These are phyloP conservation scores for Phoenix roebelenii DNA, from an alignment of 176 grass and related monocot genomes.

Conservation along the genomic window DNA sequence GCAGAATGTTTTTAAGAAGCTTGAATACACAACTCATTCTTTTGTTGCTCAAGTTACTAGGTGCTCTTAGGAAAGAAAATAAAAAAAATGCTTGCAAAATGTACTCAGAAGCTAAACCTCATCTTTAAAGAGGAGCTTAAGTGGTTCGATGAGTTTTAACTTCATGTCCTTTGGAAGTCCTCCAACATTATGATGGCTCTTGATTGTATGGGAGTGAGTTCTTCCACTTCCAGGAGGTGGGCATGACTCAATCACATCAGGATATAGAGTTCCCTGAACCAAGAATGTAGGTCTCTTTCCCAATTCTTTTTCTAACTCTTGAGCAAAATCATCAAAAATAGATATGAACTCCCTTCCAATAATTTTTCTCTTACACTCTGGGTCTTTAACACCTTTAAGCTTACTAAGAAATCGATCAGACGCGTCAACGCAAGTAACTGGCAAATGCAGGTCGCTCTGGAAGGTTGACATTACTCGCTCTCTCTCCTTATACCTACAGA, in stretches of 20 bases:
- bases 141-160: constrained; percentile 80
- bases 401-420: constrained; percentile 72
- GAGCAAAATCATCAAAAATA: constrained; percentile 82
- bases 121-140: constrained; percentile 83
- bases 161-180: constrained; percentile 77
- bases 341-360: constrained; percentile 75
- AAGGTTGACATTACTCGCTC: constrained; percentile 76
- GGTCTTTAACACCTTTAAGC: constrained; percentile 62
- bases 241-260: constrained; percentile 91
- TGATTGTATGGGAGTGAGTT: constrained; percentile 83
- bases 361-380: constrained; percentile 81
- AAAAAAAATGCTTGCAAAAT: constrained; percentile 4
- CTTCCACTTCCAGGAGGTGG: constrained; percentile 69
- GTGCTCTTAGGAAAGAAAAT: neutral
- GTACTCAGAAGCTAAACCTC: constrained; percentile 32
- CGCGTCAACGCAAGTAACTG: constrained; percentile 68
- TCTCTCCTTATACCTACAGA: constrained; percentile 66
- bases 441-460: constrained; percentile 66
- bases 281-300: constrained; percentile 57
- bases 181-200: constrained; percentile 91
- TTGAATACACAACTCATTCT: too few species aligned
- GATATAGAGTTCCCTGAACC: constrained; percentile 86
- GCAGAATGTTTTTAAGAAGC: too few species aligned
- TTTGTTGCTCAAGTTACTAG: too few species aligned
- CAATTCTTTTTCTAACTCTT: constrained; percentile 41